Percentiles rank a stretch among this genome's conserved stretches.
These are phyloP conservation scores for Trametes cingulata DNA, from an alignment of 768 basidiomycete species.

Conservation along the genomic window DNA sequence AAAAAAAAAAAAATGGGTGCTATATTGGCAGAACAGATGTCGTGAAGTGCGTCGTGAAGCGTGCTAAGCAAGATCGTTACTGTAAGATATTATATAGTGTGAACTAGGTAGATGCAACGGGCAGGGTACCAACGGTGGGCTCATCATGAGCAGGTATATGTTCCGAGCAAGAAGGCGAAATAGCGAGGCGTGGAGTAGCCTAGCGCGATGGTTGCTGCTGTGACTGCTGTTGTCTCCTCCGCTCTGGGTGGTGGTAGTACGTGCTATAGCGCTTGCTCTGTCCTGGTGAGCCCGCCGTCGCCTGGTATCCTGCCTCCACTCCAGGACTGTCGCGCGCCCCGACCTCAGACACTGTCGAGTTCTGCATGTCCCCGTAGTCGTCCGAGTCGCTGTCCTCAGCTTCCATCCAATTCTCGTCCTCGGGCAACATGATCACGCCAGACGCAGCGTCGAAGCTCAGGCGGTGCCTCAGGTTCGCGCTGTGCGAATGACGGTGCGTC, in stretches of 20 bases:
- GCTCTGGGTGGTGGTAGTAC: conserved; percentile 87
- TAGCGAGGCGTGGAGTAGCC: too few relatives aligned
- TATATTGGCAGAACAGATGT: too few relatives aligned
- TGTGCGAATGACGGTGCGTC: conserved; percentile 7
- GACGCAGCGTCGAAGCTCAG: conserved; percentile 85
- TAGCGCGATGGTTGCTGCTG: conserved; percentile 5
- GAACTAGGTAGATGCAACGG: too few relatives aligned
- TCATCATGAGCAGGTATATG: not conserved
- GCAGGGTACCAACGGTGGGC: not conserved
- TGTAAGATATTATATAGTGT: not conserved
- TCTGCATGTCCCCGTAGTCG: conserved; percentile 47
- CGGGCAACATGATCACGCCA: conserved; percentile 87
- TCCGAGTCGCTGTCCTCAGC: conserved; percentile 51
- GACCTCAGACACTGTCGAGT: conserved; percentile 40
- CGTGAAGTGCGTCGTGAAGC: too few relatives aligned
- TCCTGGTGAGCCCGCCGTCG: conserved; percentile 31
- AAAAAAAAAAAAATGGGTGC: too few relatives aligned
- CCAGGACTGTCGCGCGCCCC: conserved; percentile 25
- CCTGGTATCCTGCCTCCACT: conserved; percentile 25
- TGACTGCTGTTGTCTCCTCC: conserved; percentile 39
- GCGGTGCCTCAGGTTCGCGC: conserved; percentile 48
- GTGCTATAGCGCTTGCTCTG: conserved; percentile 69
- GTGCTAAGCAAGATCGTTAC: not conserved
- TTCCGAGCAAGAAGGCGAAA: too few relatives aligned
- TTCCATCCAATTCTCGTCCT: conserved; percentile 63